Conservation (phyloP, 2,329 filamentous ascomycete species). For the Epichloe glyceriae region DNA sequence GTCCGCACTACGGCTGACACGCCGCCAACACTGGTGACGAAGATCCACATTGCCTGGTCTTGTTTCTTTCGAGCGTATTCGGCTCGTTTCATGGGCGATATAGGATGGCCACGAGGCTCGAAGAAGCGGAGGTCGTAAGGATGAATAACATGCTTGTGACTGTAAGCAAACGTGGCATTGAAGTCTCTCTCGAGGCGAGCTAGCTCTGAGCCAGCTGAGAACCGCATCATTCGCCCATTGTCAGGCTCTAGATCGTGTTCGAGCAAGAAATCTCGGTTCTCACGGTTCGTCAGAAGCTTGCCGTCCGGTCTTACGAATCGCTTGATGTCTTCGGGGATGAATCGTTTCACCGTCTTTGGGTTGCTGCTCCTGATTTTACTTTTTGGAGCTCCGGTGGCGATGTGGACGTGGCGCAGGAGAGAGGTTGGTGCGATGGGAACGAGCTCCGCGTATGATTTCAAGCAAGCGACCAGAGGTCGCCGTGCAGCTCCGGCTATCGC, state of each 20-base stretch:
- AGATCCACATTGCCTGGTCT: constrained; percentile 21
- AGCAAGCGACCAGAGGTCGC: constrained; percentile 1
- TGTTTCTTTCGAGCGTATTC: constrained; percentile 15
- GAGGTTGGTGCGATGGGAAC: background rate
- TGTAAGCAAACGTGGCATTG: constrained; percentile 14
- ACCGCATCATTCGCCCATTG: constrained; percentile 10
- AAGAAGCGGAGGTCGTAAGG: constrained; percentile 21
- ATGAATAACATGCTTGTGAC: constrained; percentile 18
- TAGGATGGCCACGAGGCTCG: constrained; percentile 19
- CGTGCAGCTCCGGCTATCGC: constrained; percentile 11
- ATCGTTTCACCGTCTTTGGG: constrained; percentile 5
- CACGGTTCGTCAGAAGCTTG: constrained; percentile 16
- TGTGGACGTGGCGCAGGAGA: background rate
- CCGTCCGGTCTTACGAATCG: constrained; percentile 13
- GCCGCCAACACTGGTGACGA: constrained; percentile 9
- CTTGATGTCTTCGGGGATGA: constrained; percentile 11
- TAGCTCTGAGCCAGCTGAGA: constrained; percentile 5
- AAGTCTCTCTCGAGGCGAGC: constrained; percentile 9
- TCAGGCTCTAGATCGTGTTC: constrained; percentile 13
- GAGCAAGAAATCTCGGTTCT: constrained; percentile 16
- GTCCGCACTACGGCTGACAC: constrained; percentile 14
- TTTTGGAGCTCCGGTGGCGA: background rate
- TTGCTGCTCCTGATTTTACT: background rate
- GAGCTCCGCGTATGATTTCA: background rate
- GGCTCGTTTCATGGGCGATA: constrained; percentile 13